Base-by-base conservation (phyloP, 2,329 filamentous ascomycete species). In the Sporothrix curviconia region DNA sequence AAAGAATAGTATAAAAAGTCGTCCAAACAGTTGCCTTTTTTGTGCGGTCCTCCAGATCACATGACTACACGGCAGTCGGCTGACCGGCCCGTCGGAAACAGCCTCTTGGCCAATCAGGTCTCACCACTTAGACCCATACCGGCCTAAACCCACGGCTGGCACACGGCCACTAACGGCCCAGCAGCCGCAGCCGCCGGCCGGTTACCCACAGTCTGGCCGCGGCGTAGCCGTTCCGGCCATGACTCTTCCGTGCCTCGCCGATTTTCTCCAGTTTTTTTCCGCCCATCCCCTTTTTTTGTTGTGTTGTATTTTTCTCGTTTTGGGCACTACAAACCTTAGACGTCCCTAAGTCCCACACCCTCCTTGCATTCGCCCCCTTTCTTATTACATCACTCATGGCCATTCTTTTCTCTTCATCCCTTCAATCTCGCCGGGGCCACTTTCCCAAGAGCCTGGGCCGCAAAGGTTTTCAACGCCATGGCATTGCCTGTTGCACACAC, bases 221-320 rank as follows among this genome's bases (percentile, higher is more conserved):
- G 39, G 22, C 34, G 34, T 30, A 51, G 52, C 53, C 56, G 56
- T 55, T 36, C 56, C 56, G 56, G 51, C 17, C 30, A 40, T 46
- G 56, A 55, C 37, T 43, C 42, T 50, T 55, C 56, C 51, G 56
- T 50, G 28, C 25, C 36, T 55, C 56, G 56, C 56, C 56, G 56
- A 55, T 28, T 53, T 53, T 28, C 11, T n/a, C 11, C 28, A 32
- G 28, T 6, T 5, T 32, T 42, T 6, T 17, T 4, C 40, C 17
- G 9, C 32, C 32, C 47, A 12, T 15, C 14, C 11, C 39, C 6
- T 28, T 19, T 19, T 19, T 25, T 15, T 15, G 12, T 24, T 14
- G 11, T 4, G 7, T 17, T 22, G 1, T 28, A 17, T 12, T 7
- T 36, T 12, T 51, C 22, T 17, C n/a, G n/a, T 17, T 15, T 39